A percentile compares a stretch with the other conserved stretches of the same genome.
phyloP scores from a whole-genome alignment of 2,329 filamentous ascomycete species.

The Talaromyces albobiverticillius region DNA sequence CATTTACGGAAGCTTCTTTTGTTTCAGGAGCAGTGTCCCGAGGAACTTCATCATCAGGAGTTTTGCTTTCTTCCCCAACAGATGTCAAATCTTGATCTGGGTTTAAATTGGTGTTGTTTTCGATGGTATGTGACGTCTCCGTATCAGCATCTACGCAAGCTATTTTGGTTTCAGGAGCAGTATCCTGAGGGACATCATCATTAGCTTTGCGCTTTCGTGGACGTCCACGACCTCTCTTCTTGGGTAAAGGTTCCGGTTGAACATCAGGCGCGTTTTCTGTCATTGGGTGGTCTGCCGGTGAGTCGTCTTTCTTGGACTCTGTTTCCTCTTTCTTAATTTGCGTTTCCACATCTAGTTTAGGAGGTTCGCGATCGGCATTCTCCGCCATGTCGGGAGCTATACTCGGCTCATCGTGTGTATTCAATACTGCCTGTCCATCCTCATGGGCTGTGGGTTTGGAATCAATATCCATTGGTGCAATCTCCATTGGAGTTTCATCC shows the following conservation, averaged over 20 bases:
- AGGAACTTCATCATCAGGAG: background rate
- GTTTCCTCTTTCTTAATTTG: background rate
- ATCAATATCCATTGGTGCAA: background rate
- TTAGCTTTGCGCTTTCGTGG: conserved; percentile 5
- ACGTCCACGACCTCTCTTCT: conserved; percentile 3
- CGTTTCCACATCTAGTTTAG: background rate
- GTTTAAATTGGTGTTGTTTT: background rate
- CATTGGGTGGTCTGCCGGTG: background rate
- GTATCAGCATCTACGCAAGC: background rate
- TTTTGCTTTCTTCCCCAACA: no score
- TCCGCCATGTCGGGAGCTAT: background rate
- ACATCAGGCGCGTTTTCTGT: background rate
- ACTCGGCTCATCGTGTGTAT: background rate
- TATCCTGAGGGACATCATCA: background rate
- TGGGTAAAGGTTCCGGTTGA: background rate
- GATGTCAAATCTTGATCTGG: background rate
- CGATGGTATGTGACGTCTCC: background rate
- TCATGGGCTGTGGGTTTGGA: background rate
- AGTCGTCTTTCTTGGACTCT: background rate
- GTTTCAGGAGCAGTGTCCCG: background rate
- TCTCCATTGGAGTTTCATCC: background rate
- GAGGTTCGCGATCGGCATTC: background rate
- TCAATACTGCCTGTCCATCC: background rate
- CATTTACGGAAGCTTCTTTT: background rate
- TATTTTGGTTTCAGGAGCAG: background rate